Evolutionary conservation across 108 stramenopile species (phyloP), one percentile per base, ranked within the genome.

Genomic region (Phaeodactylum tricornutum): DNA sequence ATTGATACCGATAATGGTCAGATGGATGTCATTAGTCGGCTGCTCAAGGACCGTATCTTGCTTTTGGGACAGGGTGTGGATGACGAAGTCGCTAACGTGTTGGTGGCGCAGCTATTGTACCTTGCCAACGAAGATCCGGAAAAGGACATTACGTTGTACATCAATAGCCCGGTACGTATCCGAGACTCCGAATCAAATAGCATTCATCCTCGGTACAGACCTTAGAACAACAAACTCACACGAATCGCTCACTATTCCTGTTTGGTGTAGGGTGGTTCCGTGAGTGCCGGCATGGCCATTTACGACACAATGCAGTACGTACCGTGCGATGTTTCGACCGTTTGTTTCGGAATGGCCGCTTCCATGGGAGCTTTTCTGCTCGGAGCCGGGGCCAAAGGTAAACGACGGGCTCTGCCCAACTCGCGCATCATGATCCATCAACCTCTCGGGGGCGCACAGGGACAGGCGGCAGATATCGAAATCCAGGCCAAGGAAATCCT

Each of bases 361-460:
- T 72, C 69, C 21, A 90, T 90, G 88, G 88, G 88, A 20, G 83
- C 88, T 0, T 85, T 90, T 31, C 54, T 90, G 35, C 51, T 90
- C 49, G 75, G 81, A 36, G 88, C 88, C 9, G 88, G 88, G 14
- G 55, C 80, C 21, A 76, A 81, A 32, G 95, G 95, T 2, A 96
- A 94, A 65, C 66, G 93, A 21, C 61, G 78, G 22, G 81, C 93
- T 6, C 56, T 96, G 24, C 95, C 95, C 57, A 94, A 94, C 52
- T 68, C 91, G 4, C 67, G 96, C 9, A 95, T 97, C 52, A 97
- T 97, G 96, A 97, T 97, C 65, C 96, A 96, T 71, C 96, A 97
- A 61, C 94, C 94, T 9, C 57, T 96, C 9, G 96, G 96, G 5
- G 96, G 96, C 3, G 96, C 94, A 2, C 94, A 94, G 61, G 96